phyloP scores from a whole-genome alignment of 1,284 basidiomycete species.

The Pseudozyma sp. region DNA sequence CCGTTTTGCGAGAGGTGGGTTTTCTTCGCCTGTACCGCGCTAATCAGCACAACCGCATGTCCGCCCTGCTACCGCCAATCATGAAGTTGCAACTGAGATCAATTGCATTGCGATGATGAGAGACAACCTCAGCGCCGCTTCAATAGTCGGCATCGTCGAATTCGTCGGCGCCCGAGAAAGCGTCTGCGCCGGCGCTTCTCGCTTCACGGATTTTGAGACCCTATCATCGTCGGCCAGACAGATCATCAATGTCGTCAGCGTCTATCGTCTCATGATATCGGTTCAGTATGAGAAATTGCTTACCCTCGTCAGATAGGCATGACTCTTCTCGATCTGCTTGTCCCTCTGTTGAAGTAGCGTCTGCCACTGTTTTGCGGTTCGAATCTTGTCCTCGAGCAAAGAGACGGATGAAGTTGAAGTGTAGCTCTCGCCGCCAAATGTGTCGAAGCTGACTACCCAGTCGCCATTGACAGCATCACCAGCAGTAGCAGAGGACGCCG shows the following conservation, averaged over 20 bases:
- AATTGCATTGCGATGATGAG: not conserved
- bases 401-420: constrained; percentile 21
- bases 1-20: too few species aligned
- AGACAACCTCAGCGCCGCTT: not conserved
- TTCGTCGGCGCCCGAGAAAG: constrained; percentile 25
- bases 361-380: constrained; percentile 46
- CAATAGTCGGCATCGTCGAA: constrained; percentile 38
- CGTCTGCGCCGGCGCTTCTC: constrained; percentile 21
- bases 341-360: constrained; percentile 37
- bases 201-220: constrained; percentile 22
- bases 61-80: too few species aligned
- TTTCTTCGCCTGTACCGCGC: too few species aligned
- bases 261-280: not conserved
- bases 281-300: not conserved
- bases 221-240: not conserved
- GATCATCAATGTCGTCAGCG: not conserved
- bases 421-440: constrained; percentile 30
- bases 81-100: too few species aligned
- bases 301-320: constrained; percentile 31
- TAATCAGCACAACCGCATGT: too few species aligned
- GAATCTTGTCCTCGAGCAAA: constrained; percentile 37
- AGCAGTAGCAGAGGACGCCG: constrained; percentile 1
- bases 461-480: constrained; percentile 6
- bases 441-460: constrained; percentile 36
- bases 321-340: constrained; percentile 35